phyloP scores from a whole-genome alignment of 2,329 filamentous ascomycete species.

The Cercospora citrullina region DNA sequence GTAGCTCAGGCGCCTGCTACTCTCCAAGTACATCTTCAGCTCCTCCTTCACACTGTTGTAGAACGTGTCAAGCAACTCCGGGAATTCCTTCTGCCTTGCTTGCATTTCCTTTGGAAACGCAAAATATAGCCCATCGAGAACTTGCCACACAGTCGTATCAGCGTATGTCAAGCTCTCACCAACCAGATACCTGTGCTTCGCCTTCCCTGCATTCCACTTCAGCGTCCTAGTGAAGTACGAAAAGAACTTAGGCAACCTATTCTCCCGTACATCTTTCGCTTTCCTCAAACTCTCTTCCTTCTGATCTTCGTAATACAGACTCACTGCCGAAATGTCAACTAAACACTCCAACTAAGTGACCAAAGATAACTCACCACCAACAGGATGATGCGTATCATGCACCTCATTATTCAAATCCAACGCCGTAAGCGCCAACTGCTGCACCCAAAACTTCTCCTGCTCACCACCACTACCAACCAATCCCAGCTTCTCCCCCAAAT shows the following conservation, averaged over 20 bases:
- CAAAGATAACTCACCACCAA: slow-evolving; percentile 18
- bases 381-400: slow-evolving; percentile 75
- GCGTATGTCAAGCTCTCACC: slow-evolving; percentile 67
- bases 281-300: slow-evolving; percentile 63
- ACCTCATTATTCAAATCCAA: slow-evolving; percentile 71
- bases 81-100: slow-evolving; percentile 58
- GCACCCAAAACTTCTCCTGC: slow-evolving; percentile 55
- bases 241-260: slow-evolving; percentile 70
- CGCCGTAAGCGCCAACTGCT: slow-evolving; percentile 66
- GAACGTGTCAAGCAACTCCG: slow-evolving; percentile 60
- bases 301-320: slow-evolving; percentile 70
- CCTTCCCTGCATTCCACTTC: slow-evolving; percentile 56
- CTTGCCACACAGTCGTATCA: slow-evolving; percentile 72
- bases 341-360: too few species aligned
- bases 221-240: slow-evolving; percentile 69
- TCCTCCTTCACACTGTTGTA: slow-evolving; percentile 63
- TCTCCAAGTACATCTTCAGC: slow-evolving; percentile 68
- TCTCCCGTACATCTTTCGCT: slow-evolving; percentile 59
- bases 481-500: slow-evolving; percentile 63
- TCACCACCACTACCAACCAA: slow-evolving; percentile 55
- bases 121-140: slow-evolving; percentile 56
- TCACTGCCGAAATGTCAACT: not conserved
- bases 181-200: slow-evolving; percentile 64
- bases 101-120: slow-evolving; percentile 69
- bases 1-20: slow-evolving; percentile 63